These are phyloP conservation scores for Flueggea neowawraea DNA, from an alignment of 441 rosid genomes.

Conservation along the genomic window DNA sequence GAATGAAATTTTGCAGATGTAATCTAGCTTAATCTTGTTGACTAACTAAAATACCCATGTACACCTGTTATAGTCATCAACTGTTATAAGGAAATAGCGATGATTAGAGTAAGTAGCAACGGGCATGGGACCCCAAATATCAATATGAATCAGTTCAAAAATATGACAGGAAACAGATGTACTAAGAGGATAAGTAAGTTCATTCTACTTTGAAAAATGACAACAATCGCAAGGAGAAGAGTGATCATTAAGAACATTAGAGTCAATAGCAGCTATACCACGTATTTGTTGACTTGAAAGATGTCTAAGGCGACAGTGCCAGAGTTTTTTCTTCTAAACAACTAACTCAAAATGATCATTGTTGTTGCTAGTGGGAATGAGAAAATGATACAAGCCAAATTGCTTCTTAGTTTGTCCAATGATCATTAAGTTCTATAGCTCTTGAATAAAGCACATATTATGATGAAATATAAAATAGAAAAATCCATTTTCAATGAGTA, in stretches of 20 bases:
- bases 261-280: background rate
- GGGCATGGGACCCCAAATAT: background rate
- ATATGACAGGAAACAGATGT: too few relatives aligned
- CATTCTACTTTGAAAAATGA: background rate
- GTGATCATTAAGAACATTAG: too few relatives aligned
- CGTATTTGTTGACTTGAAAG: background rate
- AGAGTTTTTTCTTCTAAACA: background rate
- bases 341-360: background rate
- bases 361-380: background rate
- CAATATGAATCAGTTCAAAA: background rate
- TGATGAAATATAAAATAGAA: background rate
- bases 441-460: background rate
- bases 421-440: background rate
- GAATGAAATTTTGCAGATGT: background rate
- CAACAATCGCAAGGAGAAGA: background rate
- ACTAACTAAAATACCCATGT: background rate
- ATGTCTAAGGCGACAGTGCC: background rate
- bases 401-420: background rate
- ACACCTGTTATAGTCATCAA: background rate
- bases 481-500: background rate
- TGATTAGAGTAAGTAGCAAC: too few relatives aligned
- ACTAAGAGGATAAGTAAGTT: background rate
- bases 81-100: background rate
- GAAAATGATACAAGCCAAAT: too few relatives aligned
- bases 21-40: background rate